These are phyloP conservation scores for Golubevia sp. DNA, from an alignment of 1,284 basidiomycete genomes.

Conservation along the genomic window DNA sequence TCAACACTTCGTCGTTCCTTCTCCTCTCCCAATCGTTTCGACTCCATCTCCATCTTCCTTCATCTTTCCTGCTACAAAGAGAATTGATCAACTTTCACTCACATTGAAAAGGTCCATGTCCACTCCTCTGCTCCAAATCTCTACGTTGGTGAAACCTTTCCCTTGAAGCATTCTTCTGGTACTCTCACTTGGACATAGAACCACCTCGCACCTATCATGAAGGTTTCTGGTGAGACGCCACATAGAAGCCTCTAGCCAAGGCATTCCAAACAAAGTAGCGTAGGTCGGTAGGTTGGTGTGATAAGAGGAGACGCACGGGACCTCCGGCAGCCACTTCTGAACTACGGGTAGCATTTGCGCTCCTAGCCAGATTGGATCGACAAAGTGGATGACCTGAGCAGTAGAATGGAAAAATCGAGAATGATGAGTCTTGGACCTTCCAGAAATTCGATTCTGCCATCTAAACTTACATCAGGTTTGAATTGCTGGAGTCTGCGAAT, in stretches of 20 bases:
- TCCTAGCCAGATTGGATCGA: slow-evolving; percentile 68
- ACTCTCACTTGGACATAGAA: slow-evolving; percentile 67
- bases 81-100: not conserved
- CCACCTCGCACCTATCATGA: slow-evolving; percentile 62
- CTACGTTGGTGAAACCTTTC: slow-evolving; percentile 65
- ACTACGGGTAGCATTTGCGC: slow-evolving; percentile 60
- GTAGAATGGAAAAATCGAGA: slow-evolving; percentile 37
- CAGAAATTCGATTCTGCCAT: too few relatives aligned
- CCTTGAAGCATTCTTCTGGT: slow-evolving; percentile 65
- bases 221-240: slow-evolving; percentile 56
- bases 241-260: slow-evolving; percentile 65
- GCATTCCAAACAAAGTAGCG: slow-evolving; percentile 66
- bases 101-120: slow-evolving; percentile 30
- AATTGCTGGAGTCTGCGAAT: slow-evolving; percentile 63
- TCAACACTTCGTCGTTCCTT: not conserved
- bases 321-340: slow-evolving; percentile 60
- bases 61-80: slow-evolving; percentile 1
- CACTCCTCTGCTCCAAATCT: slow-evolving; percentile 66
- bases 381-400: slow-evolving; percentile 38
- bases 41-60: not conserved
- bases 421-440: slow-evolving; percentile 24
- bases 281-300: slow-evolving; percentile 69
- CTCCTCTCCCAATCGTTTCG: too few relatives aligned
- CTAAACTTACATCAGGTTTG: slow-evolving; percentile 66
- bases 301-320: slow-evolving; percentile 67